Evolutionary conservation across 306 rosid species (phyloP), one percentile per base, ranked within the genome.

Genomic region (Luffa aegyptiaca): DNA sequence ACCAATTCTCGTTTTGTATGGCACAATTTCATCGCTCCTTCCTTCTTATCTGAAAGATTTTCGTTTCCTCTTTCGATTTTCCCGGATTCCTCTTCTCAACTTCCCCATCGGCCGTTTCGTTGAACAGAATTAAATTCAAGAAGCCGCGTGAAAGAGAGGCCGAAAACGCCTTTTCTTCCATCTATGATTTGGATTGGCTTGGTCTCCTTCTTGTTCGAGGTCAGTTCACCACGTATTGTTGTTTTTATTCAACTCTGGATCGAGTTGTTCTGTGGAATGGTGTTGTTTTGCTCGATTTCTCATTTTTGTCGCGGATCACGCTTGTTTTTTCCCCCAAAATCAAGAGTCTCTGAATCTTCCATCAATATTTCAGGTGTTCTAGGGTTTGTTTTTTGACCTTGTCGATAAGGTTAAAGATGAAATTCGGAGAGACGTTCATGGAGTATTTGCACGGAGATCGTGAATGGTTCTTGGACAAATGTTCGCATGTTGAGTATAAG

Each of bases 391-490:
- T 71, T 26, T 5, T 69, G 12, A 48, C 18, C 37, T 21, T 51
- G 18, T 57, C 26, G 16, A 39, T 49, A 58, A 49, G 68, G 20
- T 48, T 45, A 42, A 49, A 42, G 26, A 94, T 90, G 98, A 94
- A 94, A 86, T 94, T 92, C 80, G 98, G 96, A 2, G 90, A 80
- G 52, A 83, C 86, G 9, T 94, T 87, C 52, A 80, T 56, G 46
- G 96, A 92, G 86, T 94, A 88, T 52, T 86, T 89, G 78, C 88
- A 84, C 51, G 94, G 88, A 35, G 97, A 92, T 84, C 76, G 80
- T 39, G 90, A 87, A 55, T 26, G 84, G 77, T 76, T 86, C 36
- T 20, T 91, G 82, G 94, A 87, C 16, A 87, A 92, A 68, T 88
- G 93, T 81, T 90, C 88, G 0, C 89, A 92, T 75, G 88, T 94